Percentiles rank a stretch among this genome's conserved stretches.
Evolutionary conservation across 176 grass and related monocot genomes (phyloP).

Genomic region (Oropetium thomaeum): DNA sequence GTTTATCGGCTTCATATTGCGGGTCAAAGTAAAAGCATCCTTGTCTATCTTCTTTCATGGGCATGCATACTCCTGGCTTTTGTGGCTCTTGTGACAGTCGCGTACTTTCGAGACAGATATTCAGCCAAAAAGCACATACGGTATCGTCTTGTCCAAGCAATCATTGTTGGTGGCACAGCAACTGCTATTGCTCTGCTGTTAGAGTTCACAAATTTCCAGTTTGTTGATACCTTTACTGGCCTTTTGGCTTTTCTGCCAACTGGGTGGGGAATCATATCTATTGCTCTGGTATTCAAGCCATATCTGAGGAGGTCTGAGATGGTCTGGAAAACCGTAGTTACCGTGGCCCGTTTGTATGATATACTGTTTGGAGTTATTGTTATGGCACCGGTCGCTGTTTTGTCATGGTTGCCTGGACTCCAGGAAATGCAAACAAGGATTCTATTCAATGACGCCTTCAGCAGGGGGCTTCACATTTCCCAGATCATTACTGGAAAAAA

Average conservation of each 20-base stretch:
- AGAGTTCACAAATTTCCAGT: conserved; percentile 64
- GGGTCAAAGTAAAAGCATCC: conserved; percentile 59
- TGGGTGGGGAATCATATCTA: conserved; percentile 93
- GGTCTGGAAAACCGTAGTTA: conserved; percentile 74
- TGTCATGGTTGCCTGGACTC: conserved; percentile 93
- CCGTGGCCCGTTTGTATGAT: conserved; percentile 81
- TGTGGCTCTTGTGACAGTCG: conserved; percentile 67
- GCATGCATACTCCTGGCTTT: conserved; percentile 58
- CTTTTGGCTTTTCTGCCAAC: conserved; percentile 89
- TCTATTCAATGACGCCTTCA: conserved; percentile 95
- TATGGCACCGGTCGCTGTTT: conserved; percentile 78
- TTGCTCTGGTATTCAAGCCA: conserved; percentile 83
- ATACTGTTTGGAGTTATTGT: conserved; percentile 86
- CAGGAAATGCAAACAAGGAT: conserved; percentile 99
- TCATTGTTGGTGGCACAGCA: conserved; percentile 51
- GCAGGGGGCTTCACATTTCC: conserved; percentile 82
- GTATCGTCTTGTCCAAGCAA: conserved; percentile 74
- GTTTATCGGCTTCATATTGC: conserved; percentile 87
- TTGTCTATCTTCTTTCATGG: conserved; percentile 92
- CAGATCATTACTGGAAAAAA: conserved; percentile 90
- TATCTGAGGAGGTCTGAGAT: conserved; percentile 63
- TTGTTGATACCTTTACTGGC: conserved; percentile 78
- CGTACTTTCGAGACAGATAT: conserved; percentile 80
- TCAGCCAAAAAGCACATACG: conserved; percentile 86
- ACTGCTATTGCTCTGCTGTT: conserved; percentile 61